Conservation (phyloP, 202 grass and related monocot species). For the Zizania palustris region DNA sequence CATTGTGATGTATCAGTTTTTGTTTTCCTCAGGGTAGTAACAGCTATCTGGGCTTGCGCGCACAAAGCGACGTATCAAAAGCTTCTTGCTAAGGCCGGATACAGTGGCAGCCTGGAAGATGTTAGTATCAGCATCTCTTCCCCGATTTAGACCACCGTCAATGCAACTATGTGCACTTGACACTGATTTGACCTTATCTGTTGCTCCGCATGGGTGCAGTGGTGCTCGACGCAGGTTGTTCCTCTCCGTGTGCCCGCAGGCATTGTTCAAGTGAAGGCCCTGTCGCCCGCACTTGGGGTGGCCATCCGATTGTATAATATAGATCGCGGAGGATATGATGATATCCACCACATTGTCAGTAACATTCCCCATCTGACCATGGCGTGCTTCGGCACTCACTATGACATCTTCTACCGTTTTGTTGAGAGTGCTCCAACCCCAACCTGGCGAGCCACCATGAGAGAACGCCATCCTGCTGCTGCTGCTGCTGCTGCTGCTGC, state of each 20-base stretch:
- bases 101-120: conserved; percentile 9
- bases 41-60: conserved; percentile 42
- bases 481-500: too few relatives aligned
- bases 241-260: not conserved
- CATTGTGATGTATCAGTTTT: conserved; percentile 44
- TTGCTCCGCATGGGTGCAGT: conserved; percentile 36
- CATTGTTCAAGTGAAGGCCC: conserved; percentile 42
- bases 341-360: too few relatives aligned
- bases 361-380: conserved; percentile 29
- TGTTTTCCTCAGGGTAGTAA: conserved; percentile 52
- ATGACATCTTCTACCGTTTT: conserved; percentile 45
- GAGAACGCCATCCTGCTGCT: too few relatives aligned
- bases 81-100: not conserved
- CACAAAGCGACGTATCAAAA: conserved; percentile 13
- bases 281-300: conserved; percentile 20
- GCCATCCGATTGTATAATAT: conserved; percentile 27
- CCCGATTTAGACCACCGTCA: conserved; percentile 18
- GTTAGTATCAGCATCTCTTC: conserved; percentile 31
- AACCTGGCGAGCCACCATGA: too few relatives aligned
- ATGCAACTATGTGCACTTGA: conserved; percentile 18
- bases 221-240: conserved; percentile 23
- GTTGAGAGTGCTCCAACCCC: not conserved
- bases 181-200: not conserved
- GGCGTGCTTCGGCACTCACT: conserved; percentile 37
- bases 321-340: conserved; percentile 1